Evolutionary conservation across 139 green algal genomes (phyloP), one percentile per base, ranked within the genome.

Genomic region (Pseudopediastrum boryanum): DNA sequence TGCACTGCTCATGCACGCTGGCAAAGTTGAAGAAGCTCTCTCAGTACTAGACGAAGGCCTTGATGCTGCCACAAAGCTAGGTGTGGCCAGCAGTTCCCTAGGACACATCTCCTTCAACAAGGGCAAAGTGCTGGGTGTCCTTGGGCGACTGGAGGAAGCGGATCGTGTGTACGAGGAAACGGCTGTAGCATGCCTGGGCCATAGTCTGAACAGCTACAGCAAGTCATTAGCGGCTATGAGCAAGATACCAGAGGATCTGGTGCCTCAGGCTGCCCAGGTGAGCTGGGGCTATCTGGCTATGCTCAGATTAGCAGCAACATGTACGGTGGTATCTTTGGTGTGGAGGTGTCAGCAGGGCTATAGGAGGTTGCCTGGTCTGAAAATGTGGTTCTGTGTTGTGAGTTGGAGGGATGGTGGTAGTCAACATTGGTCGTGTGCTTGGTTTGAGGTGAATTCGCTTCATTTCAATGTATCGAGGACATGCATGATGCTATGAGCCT

Each of bases 31-130:
- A 7, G 83, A 68, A 25, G 81, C 77, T 3, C 75, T 85, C 21
- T 2, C 27, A 31, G 71, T 63, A 46, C 65, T 87, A 25, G 56
- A 76, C 4, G 48, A 27, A 62, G 82, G 48, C 44, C 43, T 82
- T 44, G n/a, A 51, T 50, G 27, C 46, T 58, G 21, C 63, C 66
- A 10, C 63, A 44, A 43, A 19, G 36, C 36, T 25, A 41, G 12
- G 12, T 3, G 8, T 19, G 46, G 44, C 1, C 4, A 19, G 46
- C 23, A 64, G 46, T 16, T n/a, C 4, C 48, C 7, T 62, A 31
- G 74, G 50, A 48, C 51, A 66, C 0, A 23, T 85, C 35, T 10
- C 77, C 10, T 94, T 94, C 85, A 94, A 94, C 80, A 42, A 76
- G 13, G 90, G 77, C 27, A 94, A 94, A 72, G 83, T 78, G 0